These are phyloP conservation scores for Spirogloea muscicola DNA, from an alignment of 139 green algal species.

Conservation along the genomic window DNA sequence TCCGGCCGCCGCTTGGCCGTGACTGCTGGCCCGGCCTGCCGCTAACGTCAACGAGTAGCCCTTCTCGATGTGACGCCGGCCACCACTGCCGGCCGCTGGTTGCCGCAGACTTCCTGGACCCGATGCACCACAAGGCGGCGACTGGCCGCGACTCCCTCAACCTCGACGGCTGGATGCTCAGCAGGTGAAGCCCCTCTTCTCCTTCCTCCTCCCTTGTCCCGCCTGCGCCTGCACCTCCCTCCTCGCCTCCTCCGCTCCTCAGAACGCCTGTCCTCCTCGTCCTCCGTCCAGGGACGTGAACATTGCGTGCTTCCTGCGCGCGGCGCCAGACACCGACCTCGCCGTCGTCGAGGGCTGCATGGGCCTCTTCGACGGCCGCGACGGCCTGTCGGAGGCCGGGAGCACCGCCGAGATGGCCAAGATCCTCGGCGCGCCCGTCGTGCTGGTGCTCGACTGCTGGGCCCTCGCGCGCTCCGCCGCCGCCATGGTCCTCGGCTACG, in stretches of 20 bases:
- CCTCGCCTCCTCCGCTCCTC: no score
- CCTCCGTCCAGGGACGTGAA: conserved; percentile 57
- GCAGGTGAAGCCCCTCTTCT: conserved; percentile 21
- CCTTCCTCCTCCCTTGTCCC: no score
- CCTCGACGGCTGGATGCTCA: conserved; percentile 80
- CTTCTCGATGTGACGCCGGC: no score
- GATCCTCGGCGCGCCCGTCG: conserved; percentile 61
- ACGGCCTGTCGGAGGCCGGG: conserved; percentile 61
- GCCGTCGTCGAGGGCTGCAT: conserved; percentile 75
- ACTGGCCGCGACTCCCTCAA: conserved; percentile 70
- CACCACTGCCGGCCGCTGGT: no score
- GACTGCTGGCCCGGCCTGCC: no score
- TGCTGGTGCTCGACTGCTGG: conserved; percentile 78
- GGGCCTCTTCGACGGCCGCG: conserved; percentile 75
- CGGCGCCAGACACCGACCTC: conserved; percentile 61
- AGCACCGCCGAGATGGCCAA: conserved; percentile 80
- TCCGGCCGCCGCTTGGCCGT: no score
- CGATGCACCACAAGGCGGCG: conserved; percentile 64
- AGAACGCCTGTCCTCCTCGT: no score
- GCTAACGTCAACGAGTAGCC: no score
- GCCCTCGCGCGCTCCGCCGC: conserved; percentile 58
- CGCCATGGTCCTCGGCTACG: conserved; percentile 66
- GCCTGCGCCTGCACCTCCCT: no score
- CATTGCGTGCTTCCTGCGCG: conserved; percentile 49
- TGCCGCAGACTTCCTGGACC: conserved; percentile 67